Conservation (phyloP, 768 basidiomycete species). For the Mycena alexandri region DNA sequence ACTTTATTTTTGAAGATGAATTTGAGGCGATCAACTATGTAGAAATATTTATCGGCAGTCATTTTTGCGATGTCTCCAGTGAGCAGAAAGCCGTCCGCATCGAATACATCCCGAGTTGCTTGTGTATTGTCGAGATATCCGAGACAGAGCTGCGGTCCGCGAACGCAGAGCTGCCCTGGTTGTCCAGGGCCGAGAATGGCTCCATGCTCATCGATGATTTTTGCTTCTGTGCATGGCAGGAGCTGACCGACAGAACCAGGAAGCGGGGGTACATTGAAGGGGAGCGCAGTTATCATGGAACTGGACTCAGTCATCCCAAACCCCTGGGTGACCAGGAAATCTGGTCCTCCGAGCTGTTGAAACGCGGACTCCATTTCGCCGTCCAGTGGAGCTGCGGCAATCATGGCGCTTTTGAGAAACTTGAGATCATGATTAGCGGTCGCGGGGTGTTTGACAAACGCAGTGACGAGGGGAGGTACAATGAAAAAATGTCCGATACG, state of each 20-base stretch:
- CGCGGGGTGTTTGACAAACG: constrained; percentile 12
- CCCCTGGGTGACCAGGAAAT: constrained; percentile 5
- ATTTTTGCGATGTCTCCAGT: constrained; percentile 19
- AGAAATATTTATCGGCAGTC: constrained; percentile 2
- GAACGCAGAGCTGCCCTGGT: constrained; percentile 17
- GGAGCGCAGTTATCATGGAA: constrained; percentile 11
- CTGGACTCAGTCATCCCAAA: constrained; percentile 24
- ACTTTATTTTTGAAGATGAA: too few relatives aligned
- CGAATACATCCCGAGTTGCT: constrained; percentile 3
- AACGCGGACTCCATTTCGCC: neutral
- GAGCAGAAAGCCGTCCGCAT: constrained; percentile 9
- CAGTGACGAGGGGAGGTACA: constrained; percentile 15
- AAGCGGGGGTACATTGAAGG: neutral
- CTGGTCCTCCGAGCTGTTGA: neutral
- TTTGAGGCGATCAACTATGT: constrained; percentile 2
- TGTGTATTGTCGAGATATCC: constrained; percentile 18
- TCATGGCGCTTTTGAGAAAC: constrained; percentile 1
- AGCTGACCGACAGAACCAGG: constrained; percentile 12
- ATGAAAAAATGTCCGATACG: constrained; percentile 14
- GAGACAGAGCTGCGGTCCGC: constrained; percentile 12
- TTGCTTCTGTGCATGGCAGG: constrained; percentile 6
- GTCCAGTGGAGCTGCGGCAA: constrained; percentile 15
- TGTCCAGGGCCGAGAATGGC: neutral
- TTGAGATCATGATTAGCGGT: neutral
- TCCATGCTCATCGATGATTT: constrained; percentile 10